Evolutionary conservation across 371 early-diverging fungal species (phyloP).

Genomic region (Nematocida sp.): DNA sequence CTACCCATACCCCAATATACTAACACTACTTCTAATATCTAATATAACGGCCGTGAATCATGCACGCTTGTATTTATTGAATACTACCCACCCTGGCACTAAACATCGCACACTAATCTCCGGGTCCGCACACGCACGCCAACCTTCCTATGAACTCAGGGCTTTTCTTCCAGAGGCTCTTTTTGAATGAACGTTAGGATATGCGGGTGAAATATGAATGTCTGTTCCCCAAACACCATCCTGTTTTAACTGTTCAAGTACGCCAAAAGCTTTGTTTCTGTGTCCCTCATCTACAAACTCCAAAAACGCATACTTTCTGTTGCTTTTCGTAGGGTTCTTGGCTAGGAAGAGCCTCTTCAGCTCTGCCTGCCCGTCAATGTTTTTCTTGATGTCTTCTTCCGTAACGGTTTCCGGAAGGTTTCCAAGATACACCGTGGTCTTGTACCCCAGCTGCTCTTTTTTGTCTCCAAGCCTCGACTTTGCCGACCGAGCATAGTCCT

Average conservation of each 20-base stretch:
- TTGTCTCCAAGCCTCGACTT: background rate
- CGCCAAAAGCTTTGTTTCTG: conserved; percentile 37
- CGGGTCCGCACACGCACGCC: too few species aligned
- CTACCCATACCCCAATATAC: too few species aligned
- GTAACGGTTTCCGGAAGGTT: conserved; percentile 14
- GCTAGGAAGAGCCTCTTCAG: too few species aligned
- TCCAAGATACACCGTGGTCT: conserved; percentile 28
- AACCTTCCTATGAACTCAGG: too few species aligned
- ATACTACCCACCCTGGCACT: too few species aligned
- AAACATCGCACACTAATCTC: too few species aligned
- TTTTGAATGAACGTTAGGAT: conserved; percentile 23
- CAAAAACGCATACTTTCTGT: conserved; percentile 41
- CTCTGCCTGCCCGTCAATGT: too few species aligned
- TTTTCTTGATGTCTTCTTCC: conserved; percentile 13
- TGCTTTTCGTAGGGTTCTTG: background rate
- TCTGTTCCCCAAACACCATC: conserved; percentile 20
- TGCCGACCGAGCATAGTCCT: background rate
- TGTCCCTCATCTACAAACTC: conserved; percentile 22
- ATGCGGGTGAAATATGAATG: conserved; percentile 11
- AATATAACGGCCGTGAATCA: too few species aligned
- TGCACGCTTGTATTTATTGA: too few species aligned
- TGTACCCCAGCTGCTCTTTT: background rate
- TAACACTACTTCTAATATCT: too few species aligned
- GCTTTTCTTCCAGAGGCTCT: background rate
- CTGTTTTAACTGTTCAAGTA: conserved; percentile 31